Conservation (phyloP, 2,329 filamentous ascomycete species). For the Xylaria polymorpha region DNA sequence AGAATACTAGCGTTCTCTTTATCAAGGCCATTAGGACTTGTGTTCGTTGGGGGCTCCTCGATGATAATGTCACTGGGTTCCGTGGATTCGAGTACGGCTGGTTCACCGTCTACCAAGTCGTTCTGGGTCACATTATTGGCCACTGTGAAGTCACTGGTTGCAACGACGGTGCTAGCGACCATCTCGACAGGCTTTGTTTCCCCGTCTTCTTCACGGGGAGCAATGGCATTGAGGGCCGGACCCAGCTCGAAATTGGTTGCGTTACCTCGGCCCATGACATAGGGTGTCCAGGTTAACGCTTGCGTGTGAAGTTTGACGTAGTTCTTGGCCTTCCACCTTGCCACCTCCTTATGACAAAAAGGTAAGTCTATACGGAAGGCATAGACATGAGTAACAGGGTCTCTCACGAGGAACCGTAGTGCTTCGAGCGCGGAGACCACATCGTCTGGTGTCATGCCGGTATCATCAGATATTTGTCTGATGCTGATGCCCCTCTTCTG, state of each 20-base stretch:
- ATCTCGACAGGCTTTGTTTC: constrained; percentile 53
- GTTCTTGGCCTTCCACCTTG: constrained; percentile 88
- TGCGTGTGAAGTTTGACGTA: constrained; percentile 87
- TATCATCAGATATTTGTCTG: constrained; percentile 82
- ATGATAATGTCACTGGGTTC: constrained; percentile 52
- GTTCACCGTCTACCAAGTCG: constrained; percentile 43
- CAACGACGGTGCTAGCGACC: constrained; percentile 48
- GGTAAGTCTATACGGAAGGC: constrained; percentile 87
- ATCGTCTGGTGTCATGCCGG: constrained; percentile 95
- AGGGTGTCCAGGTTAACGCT: constrained; percentile 92
- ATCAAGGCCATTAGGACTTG: constrained; percentile 47
- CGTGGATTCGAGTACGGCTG: constrained; percentile 54
- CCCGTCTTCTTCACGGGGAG: constrained; percentile 82
- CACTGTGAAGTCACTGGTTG: constrained; percentile 50
- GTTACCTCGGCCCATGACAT: constrained; percentile 91
- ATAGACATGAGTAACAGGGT: constrained; percentile 88
- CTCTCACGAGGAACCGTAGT: constrained; percentile 86
- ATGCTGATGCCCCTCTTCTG: constrained; percentile 67
- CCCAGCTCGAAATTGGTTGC: constrained; percentile 85
- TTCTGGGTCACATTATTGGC: constrained; percentile 47
- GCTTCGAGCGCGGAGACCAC: constrained; percentile 94
- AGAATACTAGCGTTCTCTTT: constrained; percentile 41
- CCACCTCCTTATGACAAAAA: constrained; percentile 88
- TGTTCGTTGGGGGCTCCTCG: constrained; percentile 34
- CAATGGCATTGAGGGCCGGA: constrained; percentile 84